Conservation (phyloP, 164 flowering plant genomes). For the Kingdonia uniflora region DNA sequence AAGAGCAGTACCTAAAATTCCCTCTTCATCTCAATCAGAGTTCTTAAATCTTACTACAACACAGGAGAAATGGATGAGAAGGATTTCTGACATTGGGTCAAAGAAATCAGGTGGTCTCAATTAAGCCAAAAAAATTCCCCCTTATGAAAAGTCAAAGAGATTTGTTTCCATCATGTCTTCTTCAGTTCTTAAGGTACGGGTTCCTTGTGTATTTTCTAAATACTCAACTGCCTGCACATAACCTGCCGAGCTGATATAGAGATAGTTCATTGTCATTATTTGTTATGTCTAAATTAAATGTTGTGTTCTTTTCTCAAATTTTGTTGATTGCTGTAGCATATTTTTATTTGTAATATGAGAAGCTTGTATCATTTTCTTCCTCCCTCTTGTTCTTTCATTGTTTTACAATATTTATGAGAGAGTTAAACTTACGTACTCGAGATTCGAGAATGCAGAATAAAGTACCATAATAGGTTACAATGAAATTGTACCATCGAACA, state of each 20-base stretch:
- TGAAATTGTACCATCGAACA: too few relatives aligned
- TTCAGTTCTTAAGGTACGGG: conserved; percentile 3
- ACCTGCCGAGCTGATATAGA: background rate
- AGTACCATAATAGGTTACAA: too few relatives aligned
- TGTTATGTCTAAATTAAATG: background rate
- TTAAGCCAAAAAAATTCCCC: background rate
- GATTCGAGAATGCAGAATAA: too few relatives aligned
- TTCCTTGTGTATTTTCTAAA: background rate
- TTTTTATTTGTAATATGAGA: too few relatives aligned
- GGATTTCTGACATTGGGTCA: conserved; percentile 15
- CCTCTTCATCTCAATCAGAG: conserved; percentile 10
- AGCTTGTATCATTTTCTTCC: too few relatives aligned
- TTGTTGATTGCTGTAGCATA: too few relatives aligned
- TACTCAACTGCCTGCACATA: background rate
- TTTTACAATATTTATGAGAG: too few relatives aligned
- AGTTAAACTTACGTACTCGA: too few relatives aligned
- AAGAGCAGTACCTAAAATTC: conserved; percentile 6
- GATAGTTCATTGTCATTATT: background rate
- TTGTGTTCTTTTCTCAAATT: background rate
- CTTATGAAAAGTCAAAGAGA: background rate
- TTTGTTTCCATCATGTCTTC: conserved; percentile 1
- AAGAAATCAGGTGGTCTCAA: conserved; percentile 6
- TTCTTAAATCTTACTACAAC: conserved; percentile 15
- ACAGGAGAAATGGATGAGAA: conserved; percentile 22
- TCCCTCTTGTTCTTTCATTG: too few relatives aligned